Conservation (phyloP, 2,329 filamentous ascomycete genomes). For the Sporothrix curviconia region DNA sequence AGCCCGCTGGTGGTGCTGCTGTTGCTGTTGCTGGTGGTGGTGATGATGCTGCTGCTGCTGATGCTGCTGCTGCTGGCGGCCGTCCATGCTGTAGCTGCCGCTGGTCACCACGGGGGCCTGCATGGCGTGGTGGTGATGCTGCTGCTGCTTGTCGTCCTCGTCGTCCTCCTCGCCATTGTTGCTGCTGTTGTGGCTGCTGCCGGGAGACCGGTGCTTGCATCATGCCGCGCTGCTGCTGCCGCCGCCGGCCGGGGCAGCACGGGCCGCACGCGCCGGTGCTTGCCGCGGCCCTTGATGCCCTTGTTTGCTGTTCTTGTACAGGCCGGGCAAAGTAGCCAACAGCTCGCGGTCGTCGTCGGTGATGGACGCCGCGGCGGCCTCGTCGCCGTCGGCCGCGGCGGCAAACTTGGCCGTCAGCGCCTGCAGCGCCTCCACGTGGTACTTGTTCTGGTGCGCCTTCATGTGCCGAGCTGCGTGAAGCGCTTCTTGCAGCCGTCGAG, state of each 20-base stretch:
- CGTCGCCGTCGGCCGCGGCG: constrained; percentile 51
- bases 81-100: constrained; percentile 2
- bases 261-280: constrained; percentile 60
- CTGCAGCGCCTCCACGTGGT: constrained; percentile 69
- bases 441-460: constrained; percentile 94
- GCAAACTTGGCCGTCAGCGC: constrained; percentile 66
- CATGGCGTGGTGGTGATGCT: background rate
- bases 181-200: background rate
- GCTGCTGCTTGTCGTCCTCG: background rate
- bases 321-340: constrained; percentile 71
- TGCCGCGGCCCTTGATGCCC: constrained; percentile 92
- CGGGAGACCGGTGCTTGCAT: no score
- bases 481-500: constrained; percentile 79
- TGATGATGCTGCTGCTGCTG: background rate
- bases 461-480: constrained; percentile 84
- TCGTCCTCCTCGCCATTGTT: background rate
- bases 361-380: constrained; percentile 46
- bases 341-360: constrained; percentile 58
- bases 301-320: constrained; percentile 99
- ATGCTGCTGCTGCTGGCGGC: background rate
- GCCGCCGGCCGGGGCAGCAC: constrained; percentile 15
- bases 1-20: background rate
- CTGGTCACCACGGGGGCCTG: background rate
- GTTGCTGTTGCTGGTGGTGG: background rate
- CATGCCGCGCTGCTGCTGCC: background rate